Evolutionary conservation across 805 yeast genomes (phyloP).

Genomic region (Saccharomycopsis sp.): DNA sequence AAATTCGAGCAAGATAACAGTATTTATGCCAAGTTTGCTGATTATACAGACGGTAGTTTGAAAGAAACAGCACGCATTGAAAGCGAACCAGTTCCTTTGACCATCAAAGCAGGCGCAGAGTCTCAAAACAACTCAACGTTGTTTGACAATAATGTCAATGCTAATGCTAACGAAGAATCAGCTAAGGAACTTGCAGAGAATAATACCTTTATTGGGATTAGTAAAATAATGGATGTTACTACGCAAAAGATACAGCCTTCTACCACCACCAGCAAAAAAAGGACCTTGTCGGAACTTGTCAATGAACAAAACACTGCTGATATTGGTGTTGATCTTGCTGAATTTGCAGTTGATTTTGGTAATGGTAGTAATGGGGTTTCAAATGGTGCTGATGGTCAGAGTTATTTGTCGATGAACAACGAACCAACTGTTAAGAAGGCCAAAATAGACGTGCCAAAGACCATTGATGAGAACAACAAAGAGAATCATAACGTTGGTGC

Average conservation of each 20-base stretch:
- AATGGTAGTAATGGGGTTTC: too few relatives aligned
- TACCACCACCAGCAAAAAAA: not conserved
- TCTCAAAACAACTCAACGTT: not conserved
- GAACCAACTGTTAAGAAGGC: not conserved
- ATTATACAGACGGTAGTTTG: not conserved
- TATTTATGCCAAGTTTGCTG: slow-evolving; percentile 14
- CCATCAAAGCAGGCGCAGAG: not conserved
- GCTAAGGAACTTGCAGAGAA: not conserved
- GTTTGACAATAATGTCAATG: not conserved
- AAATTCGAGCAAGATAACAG: slow-evolving; percentile 19
- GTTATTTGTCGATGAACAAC: not conserved
- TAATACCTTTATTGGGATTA: not conserved
- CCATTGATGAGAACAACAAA: not conserved
- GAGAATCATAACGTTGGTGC: not conserved
- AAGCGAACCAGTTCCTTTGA: not conserved
- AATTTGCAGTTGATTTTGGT: not conserved
- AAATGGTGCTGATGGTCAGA: too few relatives aligned
- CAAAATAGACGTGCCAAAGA: not conserved
- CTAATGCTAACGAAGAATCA: not conserved
- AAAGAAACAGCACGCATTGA: not conserved
- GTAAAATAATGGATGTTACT: not conserved
- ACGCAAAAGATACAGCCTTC: not conserved
- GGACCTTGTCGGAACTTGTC: not conserved
- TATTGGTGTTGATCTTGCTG: not conserved
- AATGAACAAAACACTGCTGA: not conserved